Evolutionary conservation across 306 rosid species (phyloP), one percentile per base, ranked within the genome.

Genomic region (Pachyrhizus erosus): DNA sequence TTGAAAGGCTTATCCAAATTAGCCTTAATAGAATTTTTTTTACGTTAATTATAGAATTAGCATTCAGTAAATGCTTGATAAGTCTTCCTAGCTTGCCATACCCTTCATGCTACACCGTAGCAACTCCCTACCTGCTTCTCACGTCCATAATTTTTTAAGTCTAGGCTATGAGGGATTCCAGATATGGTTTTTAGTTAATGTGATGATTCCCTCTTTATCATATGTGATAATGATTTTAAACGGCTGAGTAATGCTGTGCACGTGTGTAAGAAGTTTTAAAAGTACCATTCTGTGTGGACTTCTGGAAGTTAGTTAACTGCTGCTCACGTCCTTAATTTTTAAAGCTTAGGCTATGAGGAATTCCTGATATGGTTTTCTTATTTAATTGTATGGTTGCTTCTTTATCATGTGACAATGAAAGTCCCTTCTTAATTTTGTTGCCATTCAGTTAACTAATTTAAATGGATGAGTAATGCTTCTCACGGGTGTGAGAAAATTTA

Each of bases 301-400:
- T 65, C 81, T 82, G 70, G 39, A 39, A 29, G 81, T 78, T 70
- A 24, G 74, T 61, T 21, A 49, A 34, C 33, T 23, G 72, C 65
- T 51, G 40, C n/a, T 73, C 29, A 27, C 33, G 20, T 86, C 20
- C 78, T 66, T 82, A 43, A 1, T 57, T 82, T 73, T 26, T 33
- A n/a, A n/a, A 39, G 70, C 79, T 51, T 46, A 61, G 48, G 17
- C 62, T 24, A 6, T 5, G 48, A 31, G 33, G 57, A 23, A 42
- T 73, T 68, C 42, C 29, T 15, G 11, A 29, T 13, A n/a, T 77
- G 39, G 55, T 68, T 73, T 68, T 75, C 61, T 60, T 67, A 23
- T 10, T 73, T 29, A 1, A 42, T 58, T 78, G 23, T 23, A 18
- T 49, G 70, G 40, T 60, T 69, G 45, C 37, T 70, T 85, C 78